Percentiles rank a stretch among this genome's conserved stretches.
Evolutionary conservation across 352 stramenopile species (phyloP).

Genomic region (Thraustochytrium striatum): DNA sequence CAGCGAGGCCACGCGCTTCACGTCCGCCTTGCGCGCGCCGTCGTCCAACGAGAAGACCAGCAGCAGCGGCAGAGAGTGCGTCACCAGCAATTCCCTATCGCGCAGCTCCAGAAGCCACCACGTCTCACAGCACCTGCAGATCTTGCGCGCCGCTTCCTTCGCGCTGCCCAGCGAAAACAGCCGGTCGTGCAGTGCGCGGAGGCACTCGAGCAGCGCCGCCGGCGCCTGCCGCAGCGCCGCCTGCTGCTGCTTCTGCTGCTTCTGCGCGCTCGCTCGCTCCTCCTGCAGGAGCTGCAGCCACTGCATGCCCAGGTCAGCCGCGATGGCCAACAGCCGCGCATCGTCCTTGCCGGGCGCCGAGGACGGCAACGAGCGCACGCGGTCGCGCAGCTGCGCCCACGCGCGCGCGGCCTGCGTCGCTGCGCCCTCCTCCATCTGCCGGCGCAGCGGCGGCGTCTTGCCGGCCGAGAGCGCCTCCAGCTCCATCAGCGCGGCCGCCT

Average conservation of each 20-base stretch:
- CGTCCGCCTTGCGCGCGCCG: slow-evolving; percentile 41
- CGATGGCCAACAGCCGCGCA: too few relatives aligned
- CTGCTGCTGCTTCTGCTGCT: too few relatives aligned
- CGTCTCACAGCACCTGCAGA: slow-evolving; percentile 16
- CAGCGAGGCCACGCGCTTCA: slow-evolving; percentile 44
- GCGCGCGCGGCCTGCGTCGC: too few relatives aligned
- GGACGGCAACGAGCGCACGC: too few relatives aligned
- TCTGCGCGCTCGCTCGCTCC: too few relatives aligned
- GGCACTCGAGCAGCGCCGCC: not conserved
- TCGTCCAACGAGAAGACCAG: slow-evolving; percentile 33
- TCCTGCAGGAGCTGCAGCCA: too few relatives aligned
- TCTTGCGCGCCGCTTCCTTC: not conserved
- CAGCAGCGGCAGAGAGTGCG: slow-evolving; percentile 15
- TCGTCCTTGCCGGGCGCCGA: too few relatives aligned
- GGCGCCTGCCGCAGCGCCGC: not conserved
- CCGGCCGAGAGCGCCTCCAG: not conserved
- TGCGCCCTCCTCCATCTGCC: not conserved
- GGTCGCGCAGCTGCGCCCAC: too few relatives aligned
- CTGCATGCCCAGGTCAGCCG: too few relatives aligned
- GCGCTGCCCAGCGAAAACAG: not conserved
- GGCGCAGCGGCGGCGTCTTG: not conserved
- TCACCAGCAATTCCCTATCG: slow-evolving; percentile 16
- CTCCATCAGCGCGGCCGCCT: not conserved
- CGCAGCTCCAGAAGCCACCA: slow-evolving; percentile 30
- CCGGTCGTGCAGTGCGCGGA: not conserved